These are phyloP conservation scores for Coccinonectria pachysandricola DNA, from an alignment of 2,329 filamentous ascomycete species.

Conservation along the genomic window DNA sequence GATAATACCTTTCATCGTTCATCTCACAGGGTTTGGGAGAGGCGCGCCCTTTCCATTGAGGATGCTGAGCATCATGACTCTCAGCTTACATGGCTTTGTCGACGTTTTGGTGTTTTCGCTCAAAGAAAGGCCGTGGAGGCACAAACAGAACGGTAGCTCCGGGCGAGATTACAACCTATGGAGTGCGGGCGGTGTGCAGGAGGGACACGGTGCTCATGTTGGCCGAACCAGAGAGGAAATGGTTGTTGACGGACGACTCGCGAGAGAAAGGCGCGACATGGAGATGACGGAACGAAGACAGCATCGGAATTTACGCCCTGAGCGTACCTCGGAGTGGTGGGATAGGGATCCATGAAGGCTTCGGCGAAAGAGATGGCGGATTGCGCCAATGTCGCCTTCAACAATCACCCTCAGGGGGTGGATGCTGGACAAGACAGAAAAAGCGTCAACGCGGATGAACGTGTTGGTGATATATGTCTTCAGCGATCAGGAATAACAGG, in stretches of 20 bases:
- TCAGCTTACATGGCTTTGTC: slow-evolving; percentile 56
- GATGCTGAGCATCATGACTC: slow-evolving; percentile 43
- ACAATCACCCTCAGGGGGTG: too few relatives aligned
- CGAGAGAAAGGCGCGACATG: slow-evolving; percentile 36
- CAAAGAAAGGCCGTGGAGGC: slow-evolving; percentile 60
- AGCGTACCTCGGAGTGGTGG: slow-evolving; percentile 21
- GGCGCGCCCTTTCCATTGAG: slow-evolving; percentile 45
- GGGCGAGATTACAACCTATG: slow-evolving; percentile 8
- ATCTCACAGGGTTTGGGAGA: slow-evolving; percentile 35
- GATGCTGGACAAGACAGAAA: too few relatives aligned
- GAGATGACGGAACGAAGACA: slow-evolving; percentile 36
- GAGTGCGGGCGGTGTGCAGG: slow-evolving; percentile 4
- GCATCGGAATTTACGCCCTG: slow-evolving; percentile 5
- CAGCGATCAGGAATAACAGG: too few relatives aligned
- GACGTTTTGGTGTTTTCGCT: slow-evolving; percentile 59
- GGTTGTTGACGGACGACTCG: slow-evolving; percentile 37
- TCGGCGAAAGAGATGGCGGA: too few relatives aligned
- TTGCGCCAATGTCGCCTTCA: too few relatives aligned
- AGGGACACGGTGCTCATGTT: slow-evolving; percentile 11
- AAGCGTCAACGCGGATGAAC: too few relatives aligned
- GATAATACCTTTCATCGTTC: slow-evolving; percentile 58
- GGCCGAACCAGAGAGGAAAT: slow-evolving; percentile 44
- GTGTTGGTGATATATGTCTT: too few relatives aligned
- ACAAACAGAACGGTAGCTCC: slow-evolving; percentile 9
- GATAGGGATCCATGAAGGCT: slow-evolving; percentile 16